Evolutionary conservation across 306 rosid species (phyloP), one percentile per base, ranked within the genome.

Genomic region (Lablab purpureus): DNA sequence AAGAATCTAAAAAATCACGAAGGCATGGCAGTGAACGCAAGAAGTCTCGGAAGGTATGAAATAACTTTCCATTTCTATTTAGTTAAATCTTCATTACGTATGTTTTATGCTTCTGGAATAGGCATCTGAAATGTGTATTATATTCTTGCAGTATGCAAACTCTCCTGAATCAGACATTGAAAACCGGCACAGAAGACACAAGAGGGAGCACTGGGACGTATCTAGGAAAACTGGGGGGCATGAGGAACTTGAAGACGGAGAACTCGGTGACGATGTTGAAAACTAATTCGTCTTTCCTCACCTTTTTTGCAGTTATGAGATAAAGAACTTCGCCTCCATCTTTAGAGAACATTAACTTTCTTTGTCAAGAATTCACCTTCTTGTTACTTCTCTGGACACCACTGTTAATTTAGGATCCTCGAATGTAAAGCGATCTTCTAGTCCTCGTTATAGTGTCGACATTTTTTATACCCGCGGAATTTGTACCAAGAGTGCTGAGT

Each of bases 161-260:
- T 89, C 98, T 17, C 99, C 99, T 54, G 99, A 93, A 69, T 93
- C 98, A 45, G 99, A 96, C 65, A 84, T 84, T 60, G 99, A 91
- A 78, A 87, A 68, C 70, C 87, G 97, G 74, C 96, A 87, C 84
- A 96, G 85, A 88, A 90, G 92, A 78, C 99, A 93, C 76, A 89
- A 84, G 92, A 91, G 95, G 91, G 97, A 95, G 59, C 96, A 91
- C 77, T 90, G 93, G 49, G 97, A 90, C 62, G 82, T 87, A 65
- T 88, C 95, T 23, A 87, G 93, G 43, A 93, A 86, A 87, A 83
- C 64, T 73, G 91, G 93, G 21, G 94, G 92, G 60, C 71, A 73
- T 17, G 98, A 80, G 22, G 99, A 96, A 49, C 98, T 96, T 79
- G 99, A 96, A 91, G 99, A 96, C 10, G 99, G 99, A 37, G 99